Evolutionary conservation across 1,284 basidiomycete species (phyloP), one percentile per base, ranked within the genome.

Genomic region (Inonotus obliquus): DNA sequence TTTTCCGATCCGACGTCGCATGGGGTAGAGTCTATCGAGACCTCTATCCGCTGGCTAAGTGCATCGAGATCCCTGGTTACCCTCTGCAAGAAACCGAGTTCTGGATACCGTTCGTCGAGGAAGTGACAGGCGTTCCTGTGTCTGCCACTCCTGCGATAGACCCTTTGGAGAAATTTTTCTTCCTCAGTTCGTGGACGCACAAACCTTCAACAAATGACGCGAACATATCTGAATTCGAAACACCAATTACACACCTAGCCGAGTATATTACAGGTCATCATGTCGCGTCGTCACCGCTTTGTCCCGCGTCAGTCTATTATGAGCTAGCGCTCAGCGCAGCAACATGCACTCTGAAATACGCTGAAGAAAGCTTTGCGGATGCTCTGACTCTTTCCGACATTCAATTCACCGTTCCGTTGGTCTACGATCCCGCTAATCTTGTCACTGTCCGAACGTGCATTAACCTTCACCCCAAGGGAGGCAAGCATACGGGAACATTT

Each of bases 291-390:
- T 67, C 77, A 37, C 75, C 83, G 0, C 75, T 90, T 0, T 90
- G 86, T 65, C 87, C 88, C 4, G 87, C 85, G 0, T 88, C 86
- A 0, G 79, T 88, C 1, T 88, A 88, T 65, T 68, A 83, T 19
- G 86, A 89, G 65, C 77, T 84, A 48, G 80, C 76, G 1, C 70
- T 81, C 25, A 76, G 79, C 76, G 4, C 70, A 70, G 49, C 70
- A 69, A 23, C 71, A 77, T 45, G 68, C 74, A 38, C 69, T 66
- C 54, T 72, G 6, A 66, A 71, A 44, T 65, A 69, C 4, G 68
- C 71, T 3, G 75, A 75, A 11, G 68, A 69, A 19, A 6, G 47
- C 10, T 63, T 56, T 41, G 19, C 47, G 14, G 59, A 57, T 58
- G 41, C 76, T 59, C 68, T 80, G 17, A 69, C 77, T 1, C 69